These are phyloP conservation scores for Blastomyces parvus DNA, from an alignment of 2,329 filamentous ascomycete genomes.

Conservation along the genomic window DNA sequence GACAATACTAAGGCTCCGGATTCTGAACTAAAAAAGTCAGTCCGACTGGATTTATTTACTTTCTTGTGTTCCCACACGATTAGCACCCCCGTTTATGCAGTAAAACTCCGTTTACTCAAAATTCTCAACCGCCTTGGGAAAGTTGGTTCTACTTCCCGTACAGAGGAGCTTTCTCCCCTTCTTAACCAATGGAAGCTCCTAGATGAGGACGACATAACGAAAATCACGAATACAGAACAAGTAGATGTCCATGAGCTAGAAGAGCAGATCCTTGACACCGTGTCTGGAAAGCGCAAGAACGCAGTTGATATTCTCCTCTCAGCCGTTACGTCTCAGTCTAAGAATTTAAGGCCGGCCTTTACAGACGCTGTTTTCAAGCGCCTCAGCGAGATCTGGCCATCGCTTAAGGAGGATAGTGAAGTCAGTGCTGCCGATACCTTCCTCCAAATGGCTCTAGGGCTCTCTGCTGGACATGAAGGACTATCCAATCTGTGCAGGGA, in stretches of 20 bases:
- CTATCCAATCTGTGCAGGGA: slow-evolving; percentile 43
- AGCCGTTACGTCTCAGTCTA: slow-evolving; percentile 39
- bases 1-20: slow-evolving; percentile 31
- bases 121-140: slow-evolving; percentile 64
- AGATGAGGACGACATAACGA: slow-evolving; percentile 41
- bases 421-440: slow-evolving; percentile 29
- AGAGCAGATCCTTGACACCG: slow-evolving; percentile 42
- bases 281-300: slow-evolving; percentile 49
- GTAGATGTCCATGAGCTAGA: slow-evolving; percentile 44
- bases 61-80: slow-evolving; percentile 67
- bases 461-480: slow-evolving; percentile 20
- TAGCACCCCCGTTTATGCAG: slow-evolving; percentile 55
- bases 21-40: slow-evolving; percentile 51
- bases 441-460: slow-evolving; percentile 33
- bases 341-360: slow-evolving; percentile 45
- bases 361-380: slow-evolving; percentile 57
- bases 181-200: slow-evolving; percentile 60
- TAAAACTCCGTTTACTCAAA: slow-evolving; percentile 63
- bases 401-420: slow-evolving; percentile 31
- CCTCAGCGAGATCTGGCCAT: slow-evolving; percentile 61
- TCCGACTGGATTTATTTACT: slow-evolving; percentile 55
- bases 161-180: slow-evolving; percentile 64
- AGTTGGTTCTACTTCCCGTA: slow-evolving; percentile 61
- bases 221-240: slow-evolving; percentile 42
- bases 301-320: slow-evolving; percentile 47